Evolutionary conservation across 169 alveolate species (phyloP), one percentile per base, ranked within the genome.

Genomic region (Eimeria brunetti): DNA sequence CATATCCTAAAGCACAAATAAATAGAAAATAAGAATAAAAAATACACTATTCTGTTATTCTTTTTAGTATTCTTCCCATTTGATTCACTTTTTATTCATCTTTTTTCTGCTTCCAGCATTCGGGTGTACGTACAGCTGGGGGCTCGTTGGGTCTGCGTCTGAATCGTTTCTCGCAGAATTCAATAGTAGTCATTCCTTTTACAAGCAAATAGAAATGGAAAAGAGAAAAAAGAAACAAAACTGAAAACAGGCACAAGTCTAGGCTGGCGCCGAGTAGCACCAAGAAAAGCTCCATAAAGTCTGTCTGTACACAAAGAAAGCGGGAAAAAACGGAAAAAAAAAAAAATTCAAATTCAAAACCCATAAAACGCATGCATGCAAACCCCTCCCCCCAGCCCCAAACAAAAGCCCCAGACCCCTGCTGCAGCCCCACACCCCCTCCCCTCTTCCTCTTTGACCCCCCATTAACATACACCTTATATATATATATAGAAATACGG

Each of bases 181-280:
- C 99, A 64, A 98, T 97, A 11, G 99, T 98, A 27, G 99, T 98
- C 97, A 97, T 97, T 9, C 97, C 97, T 33, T 71, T 88, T 14
- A 41, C 71, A 24, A 88, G 36, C 41, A 88, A 84, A 97, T 97
- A 97, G 41, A 97, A 56, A 94, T 98, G 99, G 88, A 98, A 97
- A 62, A 91, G 64, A 80, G 96, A 91, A 94, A 98, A 98, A 18
- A 96, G 94, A 36, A 97, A 95, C 62, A 97, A 69, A 41, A 97
- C 94, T 4, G 98, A 80, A 36, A 96, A 94, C 81, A 97, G 92
- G 90, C 97, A 93, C n/a, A 96, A 84, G 46, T 97, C 96, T 83
- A 98, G 89, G 7, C 96, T 91, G 96, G 97, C 98, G 49, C 97
- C 98, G 69, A 97, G 94, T 62, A 98, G 96, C 64, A 97, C 91